These are phyloP conservation scores for Neonectria magnoliae DNA, from an alignment of 2,329 filamentous ascomycete genomes.

Conservation along the genomic window DNA sequence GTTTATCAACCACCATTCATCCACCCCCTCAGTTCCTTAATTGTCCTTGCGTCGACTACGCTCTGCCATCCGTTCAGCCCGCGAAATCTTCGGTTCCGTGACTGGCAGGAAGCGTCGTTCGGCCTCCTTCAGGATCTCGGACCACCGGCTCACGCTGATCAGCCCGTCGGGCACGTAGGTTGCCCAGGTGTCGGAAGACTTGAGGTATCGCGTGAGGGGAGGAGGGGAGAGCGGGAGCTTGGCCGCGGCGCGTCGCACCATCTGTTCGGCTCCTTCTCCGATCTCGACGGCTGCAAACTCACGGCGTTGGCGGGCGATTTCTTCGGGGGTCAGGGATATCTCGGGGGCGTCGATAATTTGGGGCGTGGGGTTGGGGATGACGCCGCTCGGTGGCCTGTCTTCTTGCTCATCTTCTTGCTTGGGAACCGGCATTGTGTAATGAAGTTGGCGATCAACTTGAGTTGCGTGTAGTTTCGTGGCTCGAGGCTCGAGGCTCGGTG, in stretches of 20 bases:
- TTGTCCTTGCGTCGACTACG: not conserved
- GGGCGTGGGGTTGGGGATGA: not conserved
- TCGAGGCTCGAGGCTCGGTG: too few species aligned
- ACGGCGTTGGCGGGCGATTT: not conserved
- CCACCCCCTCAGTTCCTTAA: not conserved
- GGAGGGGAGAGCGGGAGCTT: not conserved
- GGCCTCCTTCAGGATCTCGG: not conserved
- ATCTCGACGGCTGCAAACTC: not conserved
- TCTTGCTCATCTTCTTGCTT: not conserved
- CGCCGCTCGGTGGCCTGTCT: not conserved
- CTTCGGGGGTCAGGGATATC: not conserved
- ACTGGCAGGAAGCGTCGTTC: not conserved
- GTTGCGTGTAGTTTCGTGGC: too few species aligned
- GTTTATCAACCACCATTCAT: not conserved
- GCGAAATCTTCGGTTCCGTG: not conserved
- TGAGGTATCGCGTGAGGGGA: not conserved
- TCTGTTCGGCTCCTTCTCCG: not conserved
- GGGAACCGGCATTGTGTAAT: not conserved
- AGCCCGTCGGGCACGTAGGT: not conserved
- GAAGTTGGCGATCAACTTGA: too few species aligned
- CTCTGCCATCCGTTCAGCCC: not conserved
- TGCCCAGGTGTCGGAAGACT: not conserved
- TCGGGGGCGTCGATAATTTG: not conserved
- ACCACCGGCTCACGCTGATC: not conserved
- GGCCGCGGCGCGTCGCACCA: not conserved